These are phyloP conservation scores for Tetrapyrgos nigripes DNA, from an alignment of 1,284 basidiomycete genomes.

Conservation along the genomic window DNA sequence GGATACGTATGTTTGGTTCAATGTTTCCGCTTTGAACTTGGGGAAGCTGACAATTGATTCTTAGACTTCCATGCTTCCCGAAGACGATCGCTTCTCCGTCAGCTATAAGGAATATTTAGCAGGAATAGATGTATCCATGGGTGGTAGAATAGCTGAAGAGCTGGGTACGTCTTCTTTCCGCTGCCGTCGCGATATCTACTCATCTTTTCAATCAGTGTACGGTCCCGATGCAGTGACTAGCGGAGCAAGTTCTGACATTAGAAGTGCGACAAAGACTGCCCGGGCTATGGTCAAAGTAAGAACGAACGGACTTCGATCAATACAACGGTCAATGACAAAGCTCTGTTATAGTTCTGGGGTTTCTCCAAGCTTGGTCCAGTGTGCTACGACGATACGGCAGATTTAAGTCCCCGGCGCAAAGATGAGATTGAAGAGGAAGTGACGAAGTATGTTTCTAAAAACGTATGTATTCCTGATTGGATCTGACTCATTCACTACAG, in stretches of 20 bases:
- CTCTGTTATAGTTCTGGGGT: conserved; percentile 68
- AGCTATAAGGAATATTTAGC: conserved; percentile 78
- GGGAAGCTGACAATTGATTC: conserved; percentile 19
- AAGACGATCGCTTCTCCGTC: conserved; percentile 80
- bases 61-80: conserved; percentile 87
- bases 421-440: conserved; percentile 89
- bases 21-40: conserved; percentile 12
- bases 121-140: conserved; percentile 89
- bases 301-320: background rate
- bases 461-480: background rate
- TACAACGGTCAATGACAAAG: background rate
- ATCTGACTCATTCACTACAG: conserved; percentile 41
- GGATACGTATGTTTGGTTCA: conserved; percentile 70
- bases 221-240: conserved; percentile 88
- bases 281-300: conserved; percentile 89
- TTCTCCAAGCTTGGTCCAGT: conserved; percentile 91
- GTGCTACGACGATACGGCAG: conserved; percentile 76
- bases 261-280: conserved; percentile 80
- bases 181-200: conserved; percentile 6
- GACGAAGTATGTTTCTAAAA: conserved; percentile 59
- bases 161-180: conserved; percentile 58
- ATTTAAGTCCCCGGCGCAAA: conserved; percentile 75
- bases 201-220: conserved; percentile 63
- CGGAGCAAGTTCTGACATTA: conserved; percentile 90
- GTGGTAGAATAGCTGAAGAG: conserved; percentile 93